Percentiles rank a stretch among this genome's conserved stretches.
phyloP scores from a whole-genome alignment of 2,329 filamentous ascomycete species.

The Colletotrichum endophyticum region DNA sequence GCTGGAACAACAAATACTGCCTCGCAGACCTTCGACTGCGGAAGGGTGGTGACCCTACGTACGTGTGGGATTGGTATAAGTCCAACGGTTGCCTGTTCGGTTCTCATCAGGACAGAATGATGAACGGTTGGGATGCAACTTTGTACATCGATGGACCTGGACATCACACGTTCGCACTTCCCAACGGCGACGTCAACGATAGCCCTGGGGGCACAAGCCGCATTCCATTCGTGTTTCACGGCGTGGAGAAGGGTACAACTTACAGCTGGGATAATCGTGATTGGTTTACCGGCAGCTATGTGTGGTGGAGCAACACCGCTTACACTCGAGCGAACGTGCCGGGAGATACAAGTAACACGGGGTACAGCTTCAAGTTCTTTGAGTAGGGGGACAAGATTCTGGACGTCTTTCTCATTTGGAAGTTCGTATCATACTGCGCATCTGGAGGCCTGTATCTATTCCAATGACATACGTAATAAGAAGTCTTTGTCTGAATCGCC shows the following conservation, averaged over 20 bases:
- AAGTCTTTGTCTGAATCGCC: background rate
- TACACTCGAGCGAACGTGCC: constrained; percentile 23
- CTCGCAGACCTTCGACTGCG: constrained; percentile 27
- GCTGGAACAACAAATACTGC: constrained; percentile 27
- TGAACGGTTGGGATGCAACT: constrained; percentile 28
- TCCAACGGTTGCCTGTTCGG: constrained; percentile 30
- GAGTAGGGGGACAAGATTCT: constrained; percentile 7
- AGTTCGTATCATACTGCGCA: background rate
- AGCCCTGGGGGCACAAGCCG: constrained; percentile 14
- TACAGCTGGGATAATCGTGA: constrained; percentile 24
- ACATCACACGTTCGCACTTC: constrained; percentile 27
- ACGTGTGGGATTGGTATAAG: constrained; percentile 32
- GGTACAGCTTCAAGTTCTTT: constrained; percentile 26
- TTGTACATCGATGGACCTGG: constrained; percentile 26
- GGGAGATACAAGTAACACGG: constrained; percentile 18
- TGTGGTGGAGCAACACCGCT: constrained; percentile 23
- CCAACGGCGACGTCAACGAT: constrained; percentile 20
- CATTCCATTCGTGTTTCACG: constrained; percentile 26
- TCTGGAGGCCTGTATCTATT: background rate
- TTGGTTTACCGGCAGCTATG: constrained; percentile 25
- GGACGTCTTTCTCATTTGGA: background rate
- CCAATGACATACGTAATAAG: background rate
- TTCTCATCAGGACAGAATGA: constrained; percentile 26
- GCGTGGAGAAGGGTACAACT: constrained; percentile 21
- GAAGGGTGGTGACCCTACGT: constrained; percentile 27